Conservation (phyloP, 148 eudicot genomes). For the Pharnaceum exiguum region DNA sequence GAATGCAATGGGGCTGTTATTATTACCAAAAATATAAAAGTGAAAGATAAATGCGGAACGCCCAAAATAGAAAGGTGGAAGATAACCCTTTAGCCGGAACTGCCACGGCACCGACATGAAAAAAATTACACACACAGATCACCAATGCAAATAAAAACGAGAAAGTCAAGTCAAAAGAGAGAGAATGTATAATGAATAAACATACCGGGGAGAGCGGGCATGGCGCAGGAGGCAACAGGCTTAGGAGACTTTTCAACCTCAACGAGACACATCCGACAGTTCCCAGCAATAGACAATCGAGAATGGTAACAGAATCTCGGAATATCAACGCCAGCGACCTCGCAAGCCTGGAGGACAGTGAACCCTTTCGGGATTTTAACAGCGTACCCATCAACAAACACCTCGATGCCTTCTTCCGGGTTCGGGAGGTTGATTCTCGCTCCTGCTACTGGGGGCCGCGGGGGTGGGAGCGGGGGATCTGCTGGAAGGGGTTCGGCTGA, state of each 20-base stretch:
- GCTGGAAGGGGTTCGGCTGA: no score
- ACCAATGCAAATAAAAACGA: background rate
- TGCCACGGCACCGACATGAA: no score
- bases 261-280: slow-evolving; percentile 95
- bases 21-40: no score
- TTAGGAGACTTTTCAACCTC: slow-evolving; percentile 98
- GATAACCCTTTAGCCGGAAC: no score
- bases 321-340: slow-evolving; percentile 92
- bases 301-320: slow-evolving; percentile 85
- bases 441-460: slow-evolving; percentile 58
- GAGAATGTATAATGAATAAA: background rate
- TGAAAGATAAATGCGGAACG: no score
- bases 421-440: slow-evolving; percentile 81
- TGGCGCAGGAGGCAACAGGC: slow-evolving; percentile 98
- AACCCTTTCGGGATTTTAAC: slow-evolving; percentile 92
- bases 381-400: slow-evolving; percentile 87
- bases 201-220: slow-evolving; percentile 96
- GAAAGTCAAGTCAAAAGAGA: background rate
- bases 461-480: slow-evolving; percentile 43
- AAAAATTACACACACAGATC: background rate
- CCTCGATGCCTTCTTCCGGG: slow-evolving; percentile 92
- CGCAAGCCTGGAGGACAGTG: slow-evolving; percentile 93
- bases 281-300: slow-evolving; percentile 87
- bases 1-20: no score
- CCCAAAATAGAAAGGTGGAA: no score